phyloP scores from a whole-genome alignment of 768 basidiomycete species.

The Tephrocybe rancida region DNA sequence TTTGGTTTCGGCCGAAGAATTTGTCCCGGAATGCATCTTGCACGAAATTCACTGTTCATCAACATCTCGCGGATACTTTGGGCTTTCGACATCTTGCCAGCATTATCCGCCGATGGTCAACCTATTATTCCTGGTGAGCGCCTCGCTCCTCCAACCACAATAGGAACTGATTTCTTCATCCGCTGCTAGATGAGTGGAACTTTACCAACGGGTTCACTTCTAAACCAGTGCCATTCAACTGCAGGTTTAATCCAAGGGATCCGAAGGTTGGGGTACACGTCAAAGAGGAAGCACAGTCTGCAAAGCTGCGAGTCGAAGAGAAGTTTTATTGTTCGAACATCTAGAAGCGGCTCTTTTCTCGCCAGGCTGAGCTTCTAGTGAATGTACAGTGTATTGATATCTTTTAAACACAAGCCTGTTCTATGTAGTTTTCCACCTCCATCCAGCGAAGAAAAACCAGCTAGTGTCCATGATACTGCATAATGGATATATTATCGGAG shows the following conservation, averaged over 20 bases:
- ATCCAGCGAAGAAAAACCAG: not conserved
- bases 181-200: conserved; percentile 26
- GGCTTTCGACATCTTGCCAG: conserved; percentile 32
- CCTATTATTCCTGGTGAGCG: conserved; percentile 8
- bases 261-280: conserved; percentile 22
- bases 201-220: conserved; percentile 38
- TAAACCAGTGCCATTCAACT: conserved; percentile 32
- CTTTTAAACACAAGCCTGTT: not conserved
- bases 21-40: conserved; percentile 39
- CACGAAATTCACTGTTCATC: conserved; percentile 34
- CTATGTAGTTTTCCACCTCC: not conserved
- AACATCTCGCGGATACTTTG: conserved; percentile 37
- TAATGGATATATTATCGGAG: not conserved
- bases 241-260: conserved; percentile 27
- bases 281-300: conserved; percentile 24
- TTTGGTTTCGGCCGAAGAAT: conserved; percentile 45
- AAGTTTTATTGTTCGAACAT: not conserved
- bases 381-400: not conserved
- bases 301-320: conserved; percentile 5
- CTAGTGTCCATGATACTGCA: not conserved
- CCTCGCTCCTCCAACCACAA: not conserved
- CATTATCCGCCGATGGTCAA: conserved; percentile 6
- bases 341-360: not conserved
- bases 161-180: too few species aligned
- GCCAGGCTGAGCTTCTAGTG: not conserved